These are phyloP conservation scores for Nitzschia sp. DNA, from an alignment of 108 stramenopile species.

Conservation along the genomic window DNA sequence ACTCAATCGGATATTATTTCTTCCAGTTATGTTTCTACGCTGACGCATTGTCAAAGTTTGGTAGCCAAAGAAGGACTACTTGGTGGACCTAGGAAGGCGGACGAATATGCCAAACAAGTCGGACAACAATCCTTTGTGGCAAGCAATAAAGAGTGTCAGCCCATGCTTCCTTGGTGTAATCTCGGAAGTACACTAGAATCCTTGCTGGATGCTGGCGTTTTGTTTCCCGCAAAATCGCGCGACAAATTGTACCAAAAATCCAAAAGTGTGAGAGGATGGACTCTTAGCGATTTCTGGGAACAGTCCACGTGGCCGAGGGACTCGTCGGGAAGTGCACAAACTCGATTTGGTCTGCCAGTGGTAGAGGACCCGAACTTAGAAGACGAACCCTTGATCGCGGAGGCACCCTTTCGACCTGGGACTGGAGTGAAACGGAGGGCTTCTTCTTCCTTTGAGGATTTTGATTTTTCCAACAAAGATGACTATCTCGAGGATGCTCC, in stretches of 20 bases:
- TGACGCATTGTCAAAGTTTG: slow-evolving; percentile 62
- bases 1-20: background rate
- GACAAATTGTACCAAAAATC: slow-evolving; percentile 23
- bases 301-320: slow-evolving; percentile 83
- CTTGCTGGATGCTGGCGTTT: slow-evolving; percentile 59
- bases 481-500: background rate
- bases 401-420: slow-evolving; percentile 15
- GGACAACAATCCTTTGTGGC: slow-evolving; percentile 23
- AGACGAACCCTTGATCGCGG: slow-evolving; percentile 39
- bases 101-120: slow-evolving; percentile 51
- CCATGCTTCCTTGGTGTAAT: slow-evolving; percentile 45
- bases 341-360: slow-evolving; percentile 77
- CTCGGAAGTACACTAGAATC: slow-evolving; percentile 66
- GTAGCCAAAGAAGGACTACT: slow-evolving; percentile 69
- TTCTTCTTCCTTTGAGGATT: background rate
- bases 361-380: slow-evolving; percentile 52
- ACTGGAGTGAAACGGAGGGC: background rate
- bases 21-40: slow-evolving; percentile 62
- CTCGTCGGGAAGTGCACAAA: slow-evolving; percentile 55
- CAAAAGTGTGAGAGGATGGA: slow-evolving; percentile 62
- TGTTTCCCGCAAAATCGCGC: slow-evolving; percentile 39
- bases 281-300: slow-evolving; percentile 78
- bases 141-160: slow-evolving; percentile 20
- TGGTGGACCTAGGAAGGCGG: slow-evolving; percentile 74
- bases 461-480: background rate